Percentiles rank a stretch among this genome's conserved stretches.
Evolutionary conservation across 2,329 filamentous ascomycete genomes (phyloP).

Genomic region (Venturia pyrina): DNA sequence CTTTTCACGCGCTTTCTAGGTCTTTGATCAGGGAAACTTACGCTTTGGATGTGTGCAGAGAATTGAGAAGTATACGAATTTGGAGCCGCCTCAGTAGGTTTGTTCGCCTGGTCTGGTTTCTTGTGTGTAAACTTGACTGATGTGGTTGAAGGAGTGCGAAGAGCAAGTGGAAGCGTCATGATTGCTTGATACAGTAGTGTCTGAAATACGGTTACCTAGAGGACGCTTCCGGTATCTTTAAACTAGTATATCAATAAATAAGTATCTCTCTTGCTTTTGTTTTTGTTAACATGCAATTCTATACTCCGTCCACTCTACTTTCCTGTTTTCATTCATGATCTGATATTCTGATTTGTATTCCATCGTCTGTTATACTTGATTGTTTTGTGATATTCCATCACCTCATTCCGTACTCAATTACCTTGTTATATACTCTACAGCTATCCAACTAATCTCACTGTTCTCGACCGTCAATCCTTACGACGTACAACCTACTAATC

Average conservation of each 20-base stretch:
- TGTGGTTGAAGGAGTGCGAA: background rate
- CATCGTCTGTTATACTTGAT: too few species aligned
- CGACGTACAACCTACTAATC: too few species aligned
- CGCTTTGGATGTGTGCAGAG: slow-evolving; percentile 52
- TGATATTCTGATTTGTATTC: too few species aligned
- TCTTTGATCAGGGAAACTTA: slow-evolving; percentile 53
- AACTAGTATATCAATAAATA: background rate
- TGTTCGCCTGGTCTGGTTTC: background rate
- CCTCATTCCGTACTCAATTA: too few species aligned
- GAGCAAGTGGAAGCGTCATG: background rate
- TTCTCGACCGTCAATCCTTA: too few species aligned
- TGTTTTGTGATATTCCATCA: too few species aligned
- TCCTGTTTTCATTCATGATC: too few species aligned
- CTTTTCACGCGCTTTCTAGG: slow-evolving; percentile 24
- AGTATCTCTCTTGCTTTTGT: background rate
- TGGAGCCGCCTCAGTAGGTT: slow-evolving; percentile 9
- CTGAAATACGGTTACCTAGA: slow-evolving; percentile 13
- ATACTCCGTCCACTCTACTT: too few species aligned
- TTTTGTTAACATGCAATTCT: too few species aligned
- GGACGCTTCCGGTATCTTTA: background rate
- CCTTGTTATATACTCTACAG: too few species aligned
- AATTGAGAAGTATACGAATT: slow-evolving; percentile 21
- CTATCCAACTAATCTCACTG: too few species aligned
- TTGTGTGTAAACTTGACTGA: background rate
- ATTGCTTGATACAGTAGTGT: slow-evolving; percentile 1